phyloP scores from a whole-genome alignment of 495 filamentous ascomycete genomes.

The Penicillium bialowiezense region DNA sequence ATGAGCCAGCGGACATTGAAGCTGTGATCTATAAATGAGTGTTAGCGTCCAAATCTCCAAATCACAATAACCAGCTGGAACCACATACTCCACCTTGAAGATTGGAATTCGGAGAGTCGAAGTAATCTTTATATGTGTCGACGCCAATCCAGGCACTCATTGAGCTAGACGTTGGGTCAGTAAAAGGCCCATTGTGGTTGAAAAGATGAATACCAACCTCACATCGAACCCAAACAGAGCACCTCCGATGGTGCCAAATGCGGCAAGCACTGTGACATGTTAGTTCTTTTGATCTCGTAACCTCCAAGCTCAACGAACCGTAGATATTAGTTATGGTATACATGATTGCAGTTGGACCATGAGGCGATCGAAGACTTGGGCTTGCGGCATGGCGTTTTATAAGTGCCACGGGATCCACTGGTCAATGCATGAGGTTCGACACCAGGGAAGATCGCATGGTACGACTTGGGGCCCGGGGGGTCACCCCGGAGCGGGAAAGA shows the following conservation, averaged over 20 bases:
- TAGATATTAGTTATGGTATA: constrained; percentile 48
- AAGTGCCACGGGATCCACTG: background rate
- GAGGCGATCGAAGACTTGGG: background rate
- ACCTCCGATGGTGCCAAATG: constrained; percentile 50
- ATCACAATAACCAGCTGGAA: background rate
- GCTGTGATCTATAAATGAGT: constrained; percentile 39
- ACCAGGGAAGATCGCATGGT: constrained; percentile 1
- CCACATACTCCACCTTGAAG: constrained; percentile 54
- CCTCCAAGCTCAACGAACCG: constrained; percentile 18
- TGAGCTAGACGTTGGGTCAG: constrained; percentile 30
- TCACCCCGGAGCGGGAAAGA: constrained; percentile 14
- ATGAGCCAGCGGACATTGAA: constrained; percentile 65
- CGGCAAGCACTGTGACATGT: constrained; percentile 36
- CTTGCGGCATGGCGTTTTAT: constrained; percentile 13
- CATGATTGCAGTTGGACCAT: constrained; percentile 22
- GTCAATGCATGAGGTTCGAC: constrained; percentile 6
- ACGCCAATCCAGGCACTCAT: constrained; percentile 74
- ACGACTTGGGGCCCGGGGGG: constrained; percentile 8
- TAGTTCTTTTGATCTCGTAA: background rate
- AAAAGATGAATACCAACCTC: constrained; percentile 21
- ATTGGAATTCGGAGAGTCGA: constrained; percentile 60
- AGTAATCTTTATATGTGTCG: constrained; percentile 64
- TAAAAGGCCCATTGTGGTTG: background rate
- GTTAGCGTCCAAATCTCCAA: background rate
- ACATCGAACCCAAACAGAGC: constrained; percentile 46